These are phyloP conservation scores for Bryum argenteum DNA, from an alignment of 225 moss, liverwort and hornwort species.

Conservation along the genomic window DNA sequence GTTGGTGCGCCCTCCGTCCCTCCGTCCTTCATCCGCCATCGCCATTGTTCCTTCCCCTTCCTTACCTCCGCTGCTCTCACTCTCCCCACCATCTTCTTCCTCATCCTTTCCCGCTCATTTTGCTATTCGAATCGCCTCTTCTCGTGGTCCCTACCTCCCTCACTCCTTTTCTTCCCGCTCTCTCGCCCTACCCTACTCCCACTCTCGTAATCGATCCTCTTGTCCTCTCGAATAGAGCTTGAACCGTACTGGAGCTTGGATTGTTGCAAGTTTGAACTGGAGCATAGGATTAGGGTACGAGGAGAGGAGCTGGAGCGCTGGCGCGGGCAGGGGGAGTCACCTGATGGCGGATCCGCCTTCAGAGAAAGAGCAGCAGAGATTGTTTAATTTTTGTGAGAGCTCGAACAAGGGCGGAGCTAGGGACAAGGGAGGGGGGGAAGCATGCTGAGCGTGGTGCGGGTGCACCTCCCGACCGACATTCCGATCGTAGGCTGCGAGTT, in stretches of 20 bases:
- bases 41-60: neutral
- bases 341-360: slow-evolving; percentile 69
- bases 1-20: neutral
- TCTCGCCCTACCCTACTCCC: too few relatives aligned
- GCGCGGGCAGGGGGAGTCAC: slow-evolving; percentile 42
- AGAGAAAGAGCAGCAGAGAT: too few relatives aligned
- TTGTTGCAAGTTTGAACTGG: too few relatives aligned
- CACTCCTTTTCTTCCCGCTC: neutral
- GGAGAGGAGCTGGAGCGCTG: slow-evolving; percentile 42
- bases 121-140: slow-evolving; percentile 35
- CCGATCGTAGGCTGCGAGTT: slow-evolving; percentile 96
- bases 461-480: slow-evolving; percentile 99
- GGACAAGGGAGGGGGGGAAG: slow-evolving; percentile 39
- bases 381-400: too few relatives aligned
- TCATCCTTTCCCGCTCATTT: slow-evolving; percentile 31
- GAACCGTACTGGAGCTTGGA: too few relatives aligned
- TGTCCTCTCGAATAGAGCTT: too few relatives aligned
- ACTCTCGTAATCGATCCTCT: too few relatives aligned
- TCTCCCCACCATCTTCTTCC: slow-evolving; percentile 8
- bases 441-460: slow-evolving; percentile 97
- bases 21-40: slow-evolving; percentile 30
- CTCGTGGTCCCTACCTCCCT: slow-evolving; percentile 8
- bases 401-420: slow-evolving; percentile 17
- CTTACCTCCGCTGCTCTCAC: neutral
- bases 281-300: too few relatives aligned